Evolutionary conservation across 1,284 basidiomycete genomes (phyloP).

Genomic region (Gomphus bonarii): DNA sequence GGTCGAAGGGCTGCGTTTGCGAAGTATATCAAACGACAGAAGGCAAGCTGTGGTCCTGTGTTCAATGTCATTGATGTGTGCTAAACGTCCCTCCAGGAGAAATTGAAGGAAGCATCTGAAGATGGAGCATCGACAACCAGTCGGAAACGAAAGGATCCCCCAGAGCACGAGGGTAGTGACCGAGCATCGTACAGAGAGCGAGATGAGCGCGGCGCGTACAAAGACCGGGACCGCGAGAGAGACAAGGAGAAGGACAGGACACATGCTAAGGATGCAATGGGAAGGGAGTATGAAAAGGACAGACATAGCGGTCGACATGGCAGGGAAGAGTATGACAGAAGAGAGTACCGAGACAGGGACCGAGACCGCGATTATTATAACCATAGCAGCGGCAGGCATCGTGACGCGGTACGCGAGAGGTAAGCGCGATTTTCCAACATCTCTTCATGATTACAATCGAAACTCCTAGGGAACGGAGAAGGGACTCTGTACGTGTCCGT

Average conservation of each 20-base stretch:
- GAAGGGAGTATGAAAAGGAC: conserved; percentile 10
- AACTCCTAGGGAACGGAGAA: conserved; percentile 18
- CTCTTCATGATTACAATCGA: neutral
- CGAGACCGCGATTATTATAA: conserved; percentile 16
- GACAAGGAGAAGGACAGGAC: conserved; percentile 20
- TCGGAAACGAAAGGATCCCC: conserved; percentile 63
- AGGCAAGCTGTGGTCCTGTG: conserved; percentile 30
- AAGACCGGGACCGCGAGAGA: conserved; percentile 32
- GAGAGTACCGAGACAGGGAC: conserved; percentile 22
- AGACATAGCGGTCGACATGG: conserved; percentile 12
- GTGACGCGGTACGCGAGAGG: conserved; percentile 30
- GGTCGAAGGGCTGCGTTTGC: conserved; percentile 68
- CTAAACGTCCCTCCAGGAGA: conserved; percentile 42
- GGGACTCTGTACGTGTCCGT: conserved; percentile 15
- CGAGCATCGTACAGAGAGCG: conserved; percentile 21
- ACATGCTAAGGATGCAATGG: conserved; percentile 16
- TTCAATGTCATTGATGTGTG: neutral
- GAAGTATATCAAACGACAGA: conserved; percentile 82
- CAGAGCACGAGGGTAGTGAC: conserved; percentile 26
- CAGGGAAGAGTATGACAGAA: conserved; percentile 17
- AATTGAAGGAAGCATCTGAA: conserved; percentile 57
- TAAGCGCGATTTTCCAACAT: conserved; percentile 13
- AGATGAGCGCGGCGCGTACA: conserved; percentile 32
- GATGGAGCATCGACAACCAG: conserved; percentile 70
- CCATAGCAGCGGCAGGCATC: conserved; percentile 20